A percentile compares a stretch with the other conserved stretches of the same genome.
Evolutionary conservation across 306 rosid genomes (phyloP).

Genomic region (Gleditsia sinensis): DNA sequence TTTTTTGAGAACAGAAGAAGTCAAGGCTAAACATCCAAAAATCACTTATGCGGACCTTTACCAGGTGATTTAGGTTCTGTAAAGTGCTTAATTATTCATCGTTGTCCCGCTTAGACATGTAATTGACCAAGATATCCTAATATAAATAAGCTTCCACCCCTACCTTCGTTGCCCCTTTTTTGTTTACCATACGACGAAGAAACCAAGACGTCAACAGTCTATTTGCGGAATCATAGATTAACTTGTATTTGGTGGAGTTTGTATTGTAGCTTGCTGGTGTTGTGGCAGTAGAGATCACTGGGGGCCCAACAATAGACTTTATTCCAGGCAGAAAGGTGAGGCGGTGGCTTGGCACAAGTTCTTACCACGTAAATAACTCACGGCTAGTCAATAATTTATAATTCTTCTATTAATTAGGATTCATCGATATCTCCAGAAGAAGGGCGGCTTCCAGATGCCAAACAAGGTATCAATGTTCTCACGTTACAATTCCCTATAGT

Average conservation of each 20-base stretch:
- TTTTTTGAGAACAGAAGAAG: conserved; percentile 58
- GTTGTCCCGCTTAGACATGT: neutral
- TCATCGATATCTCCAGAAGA: conserved; percentile 54
- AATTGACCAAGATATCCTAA: neutral
- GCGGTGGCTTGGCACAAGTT: conserved; percentile 11
- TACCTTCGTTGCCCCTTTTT: no score
- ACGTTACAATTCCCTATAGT: neutral
- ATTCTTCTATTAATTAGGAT: conserved; percentile 53
- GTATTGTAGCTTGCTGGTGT: conserved; percentile 84
- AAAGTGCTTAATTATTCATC: neutral
- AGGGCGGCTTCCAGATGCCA: conserved; percentile 92
- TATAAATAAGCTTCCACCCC: neutral
- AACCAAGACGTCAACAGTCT: no score
- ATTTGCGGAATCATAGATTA: neutral
- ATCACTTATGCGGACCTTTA: conserved; percentile 79
- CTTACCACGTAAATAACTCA: neutral
- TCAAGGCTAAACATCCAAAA: conserved; percentile 68
- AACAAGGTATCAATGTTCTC: conserved; percentile 48
- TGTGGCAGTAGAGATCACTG: conserved; percentile 87
- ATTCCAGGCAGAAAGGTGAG: conserved; percentile 85
- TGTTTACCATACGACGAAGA: no score
- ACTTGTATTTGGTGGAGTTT: conserved; percentile 1
- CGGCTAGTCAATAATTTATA: neutral
- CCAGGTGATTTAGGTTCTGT: conserved; percentile 57
- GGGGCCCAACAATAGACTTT: conserved; percentile 83